phyloP scores from a whole-genome alignment of 495 filamentous ascomycete species.

The Aspergillus conjunctus region DNA sequence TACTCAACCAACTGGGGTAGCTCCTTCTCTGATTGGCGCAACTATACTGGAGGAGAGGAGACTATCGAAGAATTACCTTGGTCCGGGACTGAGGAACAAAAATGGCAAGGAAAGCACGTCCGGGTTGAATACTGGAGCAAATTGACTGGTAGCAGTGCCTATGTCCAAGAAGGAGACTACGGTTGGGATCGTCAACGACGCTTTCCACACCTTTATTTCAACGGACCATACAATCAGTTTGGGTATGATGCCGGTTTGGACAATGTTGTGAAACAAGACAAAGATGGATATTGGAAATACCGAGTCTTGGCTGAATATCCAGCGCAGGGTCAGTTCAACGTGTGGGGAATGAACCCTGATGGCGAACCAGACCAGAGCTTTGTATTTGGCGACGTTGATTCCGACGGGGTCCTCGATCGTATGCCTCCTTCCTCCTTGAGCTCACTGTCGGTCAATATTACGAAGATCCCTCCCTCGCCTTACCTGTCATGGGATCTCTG shows the following conservation, averaged over 20 bases:
- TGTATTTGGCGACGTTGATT: slow-evolving; percentile 63
- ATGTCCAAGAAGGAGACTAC: slow-evolving; percentile 64
- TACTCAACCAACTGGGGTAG: slow-evolving; percentile 66
- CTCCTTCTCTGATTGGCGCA: slow-evolving; percentile 60
- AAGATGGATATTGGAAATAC: slow-evolving; percentile 60
- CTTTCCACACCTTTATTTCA: slow-evolving; percentile 66
- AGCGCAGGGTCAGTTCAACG: slow-evolving; percentile 62
- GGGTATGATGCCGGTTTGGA: slow-evolving; percentile 66
- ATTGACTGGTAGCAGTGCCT: slow-evolving; percentile 63
- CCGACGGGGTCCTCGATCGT: slow-evolving; percentile 62
- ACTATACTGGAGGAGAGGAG: slow-evolving; percentile 54
- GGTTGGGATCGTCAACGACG: slow-evolving; percentile 48
- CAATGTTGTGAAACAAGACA: slow-evolving; percentile 56
- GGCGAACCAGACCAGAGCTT: slow-evolving; percentile 62
- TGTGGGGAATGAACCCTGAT: slow-evolving; percentile 70
- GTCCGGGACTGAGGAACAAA: slow-evolving; percentile 62
- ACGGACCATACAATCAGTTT: slow-evolving; percentile 68
- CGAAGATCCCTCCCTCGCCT: slow-evolving; percentile 54
- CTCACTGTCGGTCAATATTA: slow-evolving; percentile 62
- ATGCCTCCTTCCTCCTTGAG: slow-evolving; percentile 63
- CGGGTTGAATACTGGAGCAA: slow-evolving; percentile 69
- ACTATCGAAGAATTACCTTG: slow-evolving; percentile 52
- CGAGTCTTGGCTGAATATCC: slow-evolving; percentile 69
- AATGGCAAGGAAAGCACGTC: slow-evolving; percentile 67
- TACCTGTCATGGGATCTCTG: slow-evolving; percentile 59